Conservation (phyloP, 2,329 filamentous ascomycete genomes). For the Geoglossum cookeanum region DNA sequence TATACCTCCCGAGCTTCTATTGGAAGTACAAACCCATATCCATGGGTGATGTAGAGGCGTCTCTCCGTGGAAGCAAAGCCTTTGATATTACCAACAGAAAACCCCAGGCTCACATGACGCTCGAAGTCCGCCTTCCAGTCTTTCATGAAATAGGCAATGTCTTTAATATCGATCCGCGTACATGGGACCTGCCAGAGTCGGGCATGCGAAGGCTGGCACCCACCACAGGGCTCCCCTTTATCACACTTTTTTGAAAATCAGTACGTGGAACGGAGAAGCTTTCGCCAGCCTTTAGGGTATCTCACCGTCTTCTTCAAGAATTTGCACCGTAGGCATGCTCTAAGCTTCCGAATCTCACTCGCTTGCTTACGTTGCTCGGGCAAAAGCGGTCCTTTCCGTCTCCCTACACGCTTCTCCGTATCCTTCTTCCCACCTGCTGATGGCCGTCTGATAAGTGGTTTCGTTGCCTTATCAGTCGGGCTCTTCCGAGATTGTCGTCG, state of each 20-base stretch:
- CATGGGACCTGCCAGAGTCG: slow-evolving; percentile 94
- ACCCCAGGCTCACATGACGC: slow-evolving; percentile 67
- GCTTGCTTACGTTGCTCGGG: slow-evolving; percentile 93
- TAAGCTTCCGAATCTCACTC: slow-evolving; percentile 86
- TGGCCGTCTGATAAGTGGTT: slow-evolving; percentile 57
- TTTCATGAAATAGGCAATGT: slow-evolving; percentile 97
- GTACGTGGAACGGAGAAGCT: neutral
- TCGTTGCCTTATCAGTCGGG: slow-evolving; percentile 62
- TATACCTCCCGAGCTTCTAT: slow-evolving; percentile 89
- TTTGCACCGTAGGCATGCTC: slow-evolving; percentile 88
- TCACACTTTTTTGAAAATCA: slow-evolving; percentile 42
- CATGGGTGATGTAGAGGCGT: slow-evolving; percentile 83
- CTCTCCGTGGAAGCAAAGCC: slow-evolving; percentile 46
- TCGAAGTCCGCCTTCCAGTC: slow-evolving; percentile 97
- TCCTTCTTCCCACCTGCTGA: slow-evolving; percentile 63
- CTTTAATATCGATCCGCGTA: slow-evolving; percentile 96
- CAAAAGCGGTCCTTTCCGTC: slow-evolving; percentile 71
- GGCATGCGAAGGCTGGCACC: slow-evolving; percentile 88
- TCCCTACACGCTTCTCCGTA: slow-evolving; percentile 80
- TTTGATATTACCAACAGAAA: slow-evolving; percentile 91
- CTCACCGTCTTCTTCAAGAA: slow-evolving; percentile 83
- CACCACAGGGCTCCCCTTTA: slow-evolving; percentile 88
- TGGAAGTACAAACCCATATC: slow-evolving; percentile 81
- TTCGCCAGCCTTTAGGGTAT: neutral
- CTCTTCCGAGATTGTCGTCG: slow-evolving; percentile 52